Evolutionary conservation across 202 grass and related monocot genomes (phyloP).

Genomic region (Dendrocalamus latiflorus): DNA sequence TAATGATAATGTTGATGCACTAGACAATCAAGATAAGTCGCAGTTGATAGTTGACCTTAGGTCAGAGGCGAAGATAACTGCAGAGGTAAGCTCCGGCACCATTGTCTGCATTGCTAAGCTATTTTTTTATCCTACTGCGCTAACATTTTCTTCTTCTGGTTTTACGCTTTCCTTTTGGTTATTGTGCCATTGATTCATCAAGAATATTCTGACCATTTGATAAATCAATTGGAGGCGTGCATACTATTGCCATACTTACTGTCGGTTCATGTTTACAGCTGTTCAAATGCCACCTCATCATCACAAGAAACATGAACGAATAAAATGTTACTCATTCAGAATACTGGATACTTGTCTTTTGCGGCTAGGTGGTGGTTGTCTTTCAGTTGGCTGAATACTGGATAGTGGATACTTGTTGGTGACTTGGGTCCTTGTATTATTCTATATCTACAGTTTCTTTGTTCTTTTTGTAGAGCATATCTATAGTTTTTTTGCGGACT

Average conservation of each 20-base stretch:
- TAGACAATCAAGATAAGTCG: conserved; percentile 38
- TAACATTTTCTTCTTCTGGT: neutral
- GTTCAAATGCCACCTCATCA: conserved; percentile 18
- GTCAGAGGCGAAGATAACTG: conserved; percentile 67
- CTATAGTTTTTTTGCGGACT: too few relatives aligned
- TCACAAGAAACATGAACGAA: neutral
- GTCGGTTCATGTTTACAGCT: neutral
- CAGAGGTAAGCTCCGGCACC: conserved; percentile 43
- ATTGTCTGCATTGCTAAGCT: conserved; percentile 9
- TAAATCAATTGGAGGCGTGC: neutral
- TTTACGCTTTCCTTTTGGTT: neutral
- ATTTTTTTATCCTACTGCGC: neutral
- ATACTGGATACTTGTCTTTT: neutral
- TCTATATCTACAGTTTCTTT: neutral
- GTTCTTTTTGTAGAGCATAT: neutral
- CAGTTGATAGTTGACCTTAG: conserved; percentile 47
- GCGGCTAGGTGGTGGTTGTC: neutral
- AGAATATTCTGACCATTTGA: neutral
- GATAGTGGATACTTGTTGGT: neutral
- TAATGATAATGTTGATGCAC: conserved; percentile 33
- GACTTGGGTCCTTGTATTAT: neutral
- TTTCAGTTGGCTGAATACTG: neutral
- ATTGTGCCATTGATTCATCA: neutral
- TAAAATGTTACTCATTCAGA: neutral
- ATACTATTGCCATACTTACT: conserved; percentile 1